These are phyloP conservation scores for Pseudopithomyces maydicus DNA, from an alignment of 2,329 filamentous ascomycete genomes.

Conservation along the genomic window DNA sequence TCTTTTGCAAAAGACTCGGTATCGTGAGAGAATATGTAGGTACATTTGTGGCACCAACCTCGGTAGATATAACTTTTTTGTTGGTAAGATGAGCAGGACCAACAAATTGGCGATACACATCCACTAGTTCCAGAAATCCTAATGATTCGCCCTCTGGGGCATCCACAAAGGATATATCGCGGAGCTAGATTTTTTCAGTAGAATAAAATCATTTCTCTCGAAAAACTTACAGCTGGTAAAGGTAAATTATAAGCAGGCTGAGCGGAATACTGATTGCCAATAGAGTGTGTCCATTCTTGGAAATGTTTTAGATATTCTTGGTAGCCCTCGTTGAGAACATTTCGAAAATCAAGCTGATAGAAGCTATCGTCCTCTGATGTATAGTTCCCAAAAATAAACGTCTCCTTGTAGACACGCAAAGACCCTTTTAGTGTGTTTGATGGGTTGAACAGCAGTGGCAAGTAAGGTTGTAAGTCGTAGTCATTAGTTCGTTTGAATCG, in stretches of 20 bases:
- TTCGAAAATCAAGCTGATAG: conserved; percentile 32
- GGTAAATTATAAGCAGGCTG: conserved; percentile 44
- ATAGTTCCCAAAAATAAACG: conserved; percentile 9
- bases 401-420: conserved; percentile 13
- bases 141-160: conserved; percentile 43
- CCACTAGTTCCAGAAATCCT: conserved; percentile 36
- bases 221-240: conserved; percentile 34
- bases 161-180: conserved; percentile 35
- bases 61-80: conserved; percentile 38
- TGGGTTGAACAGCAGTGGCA: conserved; percentile 33
- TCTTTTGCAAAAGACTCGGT: conserved; percentile 39
- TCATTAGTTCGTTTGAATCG: conserved; percentile 27
- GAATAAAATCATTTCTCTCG: too few species aligned
- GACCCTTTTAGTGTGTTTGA: conserved; percentile 16
- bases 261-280: conserved; percentile 31
- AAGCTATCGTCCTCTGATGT: conserved; percentile 20
- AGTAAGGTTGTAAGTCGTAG: conserved; percentile 35
- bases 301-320: conserved; percentile 32
- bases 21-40: conserved; percentile 34
- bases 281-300: conserved; percentile 28
- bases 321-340: conserved; percentile 35
- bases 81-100: conserved; percentile 39
- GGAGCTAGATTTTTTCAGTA: too few species aligned
- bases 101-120: conserved; percentile 41
- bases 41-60: conserved; percentile 35